Base-by-base conservation (phyloP, 805 yeast species). In the Tetrapisispora arboricola region DNA sequence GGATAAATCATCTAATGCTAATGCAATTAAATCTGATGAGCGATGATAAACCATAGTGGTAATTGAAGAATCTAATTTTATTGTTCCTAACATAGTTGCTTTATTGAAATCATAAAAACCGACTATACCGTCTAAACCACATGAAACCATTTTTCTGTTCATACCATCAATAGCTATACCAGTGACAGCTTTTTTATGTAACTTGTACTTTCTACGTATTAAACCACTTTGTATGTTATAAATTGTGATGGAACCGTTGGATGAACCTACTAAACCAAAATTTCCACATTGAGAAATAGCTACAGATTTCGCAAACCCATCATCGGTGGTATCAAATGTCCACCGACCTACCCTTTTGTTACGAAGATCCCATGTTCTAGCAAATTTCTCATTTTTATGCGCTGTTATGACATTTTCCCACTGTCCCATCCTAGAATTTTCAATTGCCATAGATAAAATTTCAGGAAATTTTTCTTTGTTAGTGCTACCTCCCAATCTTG, bases 391-490 rank as follows among this genome's bases (percentile, higher is more conserved):
- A 44, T 80, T 85, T 53, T 80, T 79, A 63, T 92, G 97, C 0
- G 85, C 90, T 17, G 97, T 85, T 6, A 94, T 57, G 39, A 92
- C 71, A 53, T 88, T 88, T 55, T 86, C 97, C 98, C 98, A 92
- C 40, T 86, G 88, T 26, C 85, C 86, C 54, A 78, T 80, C 53
- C 92, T 73, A 20, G 84, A 73, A 44, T 76, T 77, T 45, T 83
- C 81, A 49, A 81, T 77, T 1, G 90, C 80, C 49, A 88, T 70
- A 34, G 74, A 67, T 6, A 75, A 67, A 45, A 85, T 76, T 47
- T 85, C 92, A 2, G 95, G 82, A 50, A 85, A 78, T 52, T 84
- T 84, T 42, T 76, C 87, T 44, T 72, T 74, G 51, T 75, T 64
- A 24, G 73, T 65, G 22, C 67, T 63, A n/a, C 88, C 87, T 5